phyloP scores from a whole-genome alignment of 441 rosid species.

The Codiaeum variegatum region DNA sequence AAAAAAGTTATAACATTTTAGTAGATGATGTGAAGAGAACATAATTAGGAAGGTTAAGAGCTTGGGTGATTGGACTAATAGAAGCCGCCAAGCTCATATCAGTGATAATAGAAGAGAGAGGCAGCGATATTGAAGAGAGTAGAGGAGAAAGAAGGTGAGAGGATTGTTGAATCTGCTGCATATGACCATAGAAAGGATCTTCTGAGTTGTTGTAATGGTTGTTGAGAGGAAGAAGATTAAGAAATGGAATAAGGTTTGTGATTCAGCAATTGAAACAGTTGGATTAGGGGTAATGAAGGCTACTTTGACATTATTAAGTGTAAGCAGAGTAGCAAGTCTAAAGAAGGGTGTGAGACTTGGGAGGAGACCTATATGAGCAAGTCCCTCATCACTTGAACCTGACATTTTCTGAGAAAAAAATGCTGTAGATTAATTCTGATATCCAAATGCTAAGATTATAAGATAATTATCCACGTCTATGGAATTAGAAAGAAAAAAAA shows the following conservation, averaged over 20 bases:
- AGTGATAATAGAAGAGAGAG: constrained; percentile 28
- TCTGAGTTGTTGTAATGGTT: constrained; percentile 5
- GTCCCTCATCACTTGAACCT: neutral
- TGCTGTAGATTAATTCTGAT: neutral
- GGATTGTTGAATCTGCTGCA: constrained; percentile 23
- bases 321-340: constrained; percentile 31
- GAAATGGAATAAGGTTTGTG: constrained; percentile 18
- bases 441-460: neutral
- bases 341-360: constrained; percentile 37
- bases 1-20: constrained; percentile 33
- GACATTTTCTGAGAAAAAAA: constrained; percentile 2
- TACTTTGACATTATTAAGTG: constrained; percentile 16
- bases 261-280: constrained; percentile 32
- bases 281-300: constrained; percentile 34
- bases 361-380: constrained; percentile 29
- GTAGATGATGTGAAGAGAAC: constrained; percentile 40
- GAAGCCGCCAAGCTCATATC: constrained; percentile 33
- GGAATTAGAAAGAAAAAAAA: neutral
- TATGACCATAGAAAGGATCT: constrained; percentile 34
- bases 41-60: constrained; percentile 29
- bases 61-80: constrained; percentile 16
- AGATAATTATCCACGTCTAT: neutral
- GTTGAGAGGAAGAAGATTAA: constrained; percentile 21
- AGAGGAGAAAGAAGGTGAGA: constrained; percentile 28
- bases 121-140: constrained; percentile 26